Evolutionary conservation across 352 stramenopile species (phyloP).

Genomic region (Phytophthora agathidicida): DNA sequence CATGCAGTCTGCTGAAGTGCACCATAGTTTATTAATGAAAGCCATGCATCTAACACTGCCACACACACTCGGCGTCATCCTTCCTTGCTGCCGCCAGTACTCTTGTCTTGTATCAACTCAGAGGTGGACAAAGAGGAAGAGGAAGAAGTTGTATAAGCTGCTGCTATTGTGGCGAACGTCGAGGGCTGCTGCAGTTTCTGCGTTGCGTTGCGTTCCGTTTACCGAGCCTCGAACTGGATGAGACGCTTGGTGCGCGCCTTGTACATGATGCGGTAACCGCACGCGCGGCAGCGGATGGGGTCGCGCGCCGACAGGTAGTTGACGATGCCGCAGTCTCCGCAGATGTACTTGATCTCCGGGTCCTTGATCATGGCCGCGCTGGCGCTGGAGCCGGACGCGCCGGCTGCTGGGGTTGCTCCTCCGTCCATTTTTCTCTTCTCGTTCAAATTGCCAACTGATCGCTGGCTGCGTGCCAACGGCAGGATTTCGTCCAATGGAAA

Average conservation of each 20-base stretch:
- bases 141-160: no score
- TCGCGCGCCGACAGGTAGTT: constrained; percentile 96
- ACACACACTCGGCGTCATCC: not conserved
- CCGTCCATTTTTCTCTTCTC: constrained; percentile 64
- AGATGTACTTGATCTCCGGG: constrained; percentile 97
- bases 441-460: constrained; percentile 33
- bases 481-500: constrained; percentile 21
- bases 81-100: no score
- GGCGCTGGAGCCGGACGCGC: constrained; percentile 50
- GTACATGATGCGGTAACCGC: constrained; percentile 98
- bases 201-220: constrained; percentile 32
- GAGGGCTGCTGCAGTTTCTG: constrained; percentile 1
- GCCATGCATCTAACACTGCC: constrained; percentile 23
- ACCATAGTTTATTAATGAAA: constrained; percentile 46
- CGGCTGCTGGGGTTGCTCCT: constrained; percentile 74
- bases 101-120: no score
- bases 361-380: constrained; percentile 73
- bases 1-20: no score
- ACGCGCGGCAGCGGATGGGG: constrained; percentile 95
- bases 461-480: constrained; percentile 9
- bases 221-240: constrained; percentile 92
- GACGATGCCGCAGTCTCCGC: constrained; percentile 95
- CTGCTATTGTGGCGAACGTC: not conserved
- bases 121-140: no score
- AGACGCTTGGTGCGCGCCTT: constrained; percentile 96